Conservation (phyloP, 257 asterid species). For the Ilex aquifolium region DNA sequence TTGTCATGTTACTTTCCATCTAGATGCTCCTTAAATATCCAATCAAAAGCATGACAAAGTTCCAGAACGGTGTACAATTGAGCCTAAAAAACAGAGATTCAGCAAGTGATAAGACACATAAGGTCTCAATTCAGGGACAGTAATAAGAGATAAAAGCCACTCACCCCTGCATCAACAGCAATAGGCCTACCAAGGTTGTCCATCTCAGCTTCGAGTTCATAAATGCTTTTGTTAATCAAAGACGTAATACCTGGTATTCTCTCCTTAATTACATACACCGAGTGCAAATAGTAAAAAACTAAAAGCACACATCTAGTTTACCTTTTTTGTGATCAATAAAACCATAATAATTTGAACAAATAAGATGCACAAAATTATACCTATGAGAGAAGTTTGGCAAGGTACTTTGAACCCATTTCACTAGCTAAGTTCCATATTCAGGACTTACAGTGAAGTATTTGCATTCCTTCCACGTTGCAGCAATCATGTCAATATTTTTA, state of each 20-base stretch:
- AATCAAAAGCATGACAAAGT: no score
- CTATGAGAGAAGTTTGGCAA: neutral
- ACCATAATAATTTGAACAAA: no score
- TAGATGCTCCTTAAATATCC: no score
- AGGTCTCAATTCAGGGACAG: no score
- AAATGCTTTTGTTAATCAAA: neutral
- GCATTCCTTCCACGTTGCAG: neutral
- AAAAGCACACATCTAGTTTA: neutral
- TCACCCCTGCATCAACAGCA: slow-evolving; percentile 1
- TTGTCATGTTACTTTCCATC: no score
- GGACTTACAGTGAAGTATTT: neutral
- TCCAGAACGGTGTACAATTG: no score
- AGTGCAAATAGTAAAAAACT: neutral
- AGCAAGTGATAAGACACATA: neutral
- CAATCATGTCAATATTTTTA: neutral
- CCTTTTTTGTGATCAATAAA: neutral
- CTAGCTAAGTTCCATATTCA: neutral
- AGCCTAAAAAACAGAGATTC: no score
- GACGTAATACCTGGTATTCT: neutral
- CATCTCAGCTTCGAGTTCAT: neutral
- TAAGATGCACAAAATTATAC: neutral
- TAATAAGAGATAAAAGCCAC: neutral
- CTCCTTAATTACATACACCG: neutral
- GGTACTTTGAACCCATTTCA: neutral
- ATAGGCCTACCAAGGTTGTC: neutral